phyloP scores from a whole-genome alignment of 495 filamentous ascomycete genomes.

The Evernia prunastri region DNA sequence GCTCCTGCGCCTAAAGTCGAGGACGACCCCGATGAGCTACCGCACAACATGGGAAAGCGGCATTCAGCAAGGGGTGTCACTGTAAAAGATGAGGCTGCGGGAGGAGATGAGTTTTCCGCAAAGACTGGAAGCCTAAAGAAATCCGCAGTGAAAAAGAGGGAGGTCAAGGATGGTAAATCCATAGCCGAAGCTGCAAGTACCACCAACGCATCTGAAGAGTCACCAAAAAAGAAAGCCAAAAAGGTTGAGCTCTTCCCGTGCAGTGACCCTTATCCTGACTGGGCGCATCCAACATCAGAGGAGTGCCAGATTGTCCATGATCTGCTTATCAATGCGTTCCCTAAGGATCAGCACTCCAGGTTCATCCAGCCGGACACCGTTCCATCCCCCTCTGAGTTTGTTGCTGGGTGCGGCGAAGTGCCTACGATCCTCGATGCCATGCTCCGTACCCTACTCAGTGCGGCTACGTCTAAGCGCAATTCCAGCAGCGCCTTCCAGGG shows the following conservation, averaged over 20 bases:
- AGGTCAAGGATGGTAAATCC: conserved; percentile 15
- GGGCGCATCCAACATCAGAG: conserved; percentile 57
- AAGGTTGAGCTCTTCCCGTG: conserved; percentile 39
- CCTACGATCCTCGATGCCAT: conserved; percentile 87
- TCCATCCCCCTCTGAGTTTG: conserved; percentile 67
- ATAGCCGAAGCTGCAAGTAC: conserved; percentile 10
- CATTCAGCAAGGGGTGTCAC: background rate
- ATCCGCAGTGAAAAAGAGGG: conserved; percentile 16
- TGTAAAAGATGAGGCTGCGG: conserved; percentile 4
- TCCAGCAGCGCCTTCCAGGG: conserved; percentile 64
- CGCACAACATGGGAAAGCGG: conserved; percentile 38
- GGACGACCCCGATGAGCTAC: conserved; percentile 33
- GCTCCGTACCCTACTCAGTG: conserved; percentile 73
- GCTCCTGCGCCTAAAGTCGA: conserved; percentile 16
- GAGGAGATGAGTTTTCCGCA: background rate
- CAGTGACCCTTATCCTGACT: conserved; percentile 61
- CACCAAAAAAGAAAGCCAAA: conserved; percentile 20
- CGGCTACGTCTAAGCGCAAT: conserved; percentile 61
- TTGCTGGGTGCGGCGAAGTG: conserved; percentile 89
- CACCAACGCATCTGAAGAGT: conserved; percentile 11
- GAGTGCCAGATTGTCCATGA: conserved; percentile 70
- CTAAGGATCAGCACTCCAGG: conserved; percentile 50
- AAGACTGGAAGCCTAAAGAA: background rate
- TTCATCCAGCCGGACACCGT: conserved; percentile 51
- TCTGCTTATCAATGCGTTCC: conserved; percentile 54